phyloP scores from a whole-genome alignment of 139 green algal genomes.

The Chlorella vulgaris region DNA sequence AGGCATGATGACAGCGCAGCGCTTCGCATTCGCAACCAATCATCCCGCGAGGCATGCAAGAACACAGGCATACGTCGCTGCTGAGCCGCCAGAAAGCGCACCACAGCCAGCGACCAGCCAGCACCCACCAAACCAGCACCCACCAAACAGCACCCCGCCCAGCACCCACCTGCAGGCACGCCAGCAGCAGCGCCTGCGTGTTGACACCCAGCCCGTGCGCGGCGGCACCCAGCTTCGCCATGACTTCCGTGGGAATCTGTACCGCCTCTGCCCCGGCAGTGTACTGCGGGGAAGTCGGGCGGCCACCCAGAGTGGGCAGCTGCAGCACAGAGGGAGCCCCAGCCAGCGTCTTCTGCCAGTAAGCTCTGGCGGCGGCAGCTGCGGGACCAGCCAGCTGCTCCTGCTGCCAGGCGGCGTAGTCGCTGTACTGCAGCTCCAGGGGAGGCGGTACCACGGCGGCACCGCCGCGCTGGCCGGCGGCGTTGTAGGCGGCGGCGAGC shows the following conservation, averaged over 20 bases:
- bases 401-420: conserved; percentile 25
- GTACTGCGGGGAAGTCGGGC: not conserved
- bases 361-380: not conserved
- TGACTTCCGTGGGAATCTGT: not conserved
- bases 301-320: not conserved
- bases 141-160: not conserved
- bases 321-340: not conserved
- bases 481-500: not conserved
- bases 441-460: not conserved
- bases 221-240: not conserved
- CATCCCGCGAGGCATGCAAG: no score
- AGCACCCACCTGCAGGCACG: not conserved
- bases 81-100: no score
- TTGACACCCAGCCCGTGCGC: not conserved
- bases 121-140: no score
- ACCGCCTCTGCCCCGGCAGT: not conserved
- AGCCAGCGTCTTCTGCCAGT: conserved; percentile 11
- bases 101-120: no score
- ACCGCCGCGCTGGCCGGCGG: not conserved
- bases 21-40: no score
- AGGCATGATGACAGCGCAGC: no score
- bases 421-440: conserved; percentile 15
- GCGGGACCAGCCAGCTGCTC: not conserved
- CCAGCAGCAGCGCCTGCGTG: not conserved
- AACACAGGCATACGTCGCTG: no score